Conservation (phyloP, 192 early-diverging fungal genomes). For the Haplosporangium gracile region DNA sequence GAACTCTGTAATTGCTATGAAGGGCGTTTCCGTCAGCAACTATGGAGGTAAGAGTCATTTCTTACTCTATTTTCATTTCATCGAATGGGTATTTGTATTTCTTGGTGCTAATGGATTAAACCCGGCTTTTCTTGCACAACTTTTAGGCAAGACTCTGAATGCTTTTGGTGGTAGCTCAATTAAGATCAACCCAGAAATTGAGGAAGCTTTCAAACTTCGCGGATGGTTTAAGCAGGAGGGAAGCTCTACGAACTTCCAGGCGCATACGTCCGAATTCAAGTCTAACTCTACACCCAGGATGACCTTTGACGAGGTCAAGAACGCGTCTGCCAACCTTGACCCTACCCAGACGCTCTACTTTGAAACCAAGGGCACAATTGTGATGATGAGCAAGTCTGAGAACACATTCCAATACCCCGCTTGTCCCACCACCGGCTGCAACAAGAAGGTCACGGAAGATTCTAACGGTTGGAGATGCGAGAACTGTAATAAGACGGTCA, state of each 20-base stretch:
- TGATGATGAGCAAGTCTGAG: constrained; percentile 76
- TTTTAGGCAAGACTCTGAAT: constrained; percentile 46
- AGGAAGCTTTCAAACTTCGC: constrained; percentile 35
- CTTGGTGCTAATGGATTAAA: neutral
- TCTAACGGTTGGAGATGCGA: constrained; percentile 88
- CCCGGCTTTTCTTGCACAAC: neutral
- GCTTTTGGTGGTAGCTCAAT: constrained; percentile 41
- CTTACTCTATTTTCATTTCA: neutral
- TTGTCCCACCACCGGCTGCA: constrained; percentile 83
- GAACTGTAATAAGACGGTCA: constrained; percentile 81
- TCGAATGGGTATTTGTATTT: neutral
- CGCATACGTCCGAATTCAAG: constrained; percentile 38
- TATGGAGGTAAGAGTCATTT: constrained; percentile 72
- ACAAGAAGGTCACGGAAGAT: constrained; percentile 89
- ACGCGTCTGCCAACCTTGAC: constrained; percentile 22
- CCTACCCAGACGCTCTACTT: constrained; percentile 78
- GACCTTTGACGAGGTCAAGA: constrained; percentile 41
- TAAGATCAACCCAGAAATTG: constrained; percentile 41
- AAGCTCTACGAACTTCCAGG: constrained; percentile 25
- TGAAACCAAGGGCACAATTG: constrained; percentile 75
- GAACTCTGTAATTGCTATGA: constrained; percentile 81
- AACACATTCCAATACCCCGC: constrained; percentile 83
- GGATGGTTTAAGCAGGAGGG: constrained; percentile 44
- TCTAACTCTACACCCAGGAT: constrained; percentile 23
- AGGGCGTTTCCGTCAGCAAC: constrained; percentile 89